Conservation (phyloP, 2,329 filamentous ascomycete species). For the Fusarium sp. region DNA sequence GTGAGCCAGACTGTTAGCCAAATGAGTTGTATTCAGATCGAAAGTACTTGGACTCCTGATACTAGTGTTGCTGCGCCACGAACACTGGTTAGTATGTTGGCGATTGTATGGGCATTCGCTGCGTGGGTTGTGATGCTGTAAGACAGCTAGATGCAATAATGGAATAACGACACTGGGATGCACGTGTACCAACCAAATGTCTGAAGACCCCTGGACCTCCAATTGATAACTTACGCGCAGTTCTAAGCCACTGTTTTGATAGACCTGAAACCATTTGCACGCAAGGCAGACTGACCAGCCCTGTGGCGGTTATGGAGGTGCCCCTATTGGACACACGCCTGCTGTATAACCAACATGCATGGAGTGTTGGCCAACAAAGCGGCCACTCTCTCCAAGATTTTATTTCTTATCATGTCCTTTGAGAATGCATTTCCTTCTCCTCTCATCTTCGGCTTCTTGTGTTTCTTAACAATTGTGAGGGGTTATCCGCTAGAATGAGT, state of each 20-base stretch:
- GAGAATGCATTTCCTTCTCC: too few species aligned
- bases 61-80: not conserved
- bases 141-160: not conserved
- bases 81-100: not conserved
- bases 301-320: not conserved
- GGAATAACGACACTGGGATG: not conserved
- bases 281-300: not conserved
- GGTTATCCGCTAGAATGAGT: too few species aligned
- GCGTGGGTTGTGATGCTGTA: not conserved
- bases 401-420: too few species aligned
- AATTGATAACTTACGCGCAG: not conserved
- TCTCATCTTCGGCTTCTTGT: too few species aligned
- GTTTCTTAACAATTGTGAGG: too few species aligned
- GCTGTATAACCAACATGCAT: not conserved
- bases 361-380: not conserved
- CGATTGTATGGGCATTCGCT: not conserved
- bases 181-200: not conserved
- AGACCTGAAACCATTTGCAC: not conserved
- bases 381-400: too few species aligned
- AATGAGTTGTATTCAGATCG: not conserved
- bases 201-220: not conserved
- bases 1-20: not conserved
- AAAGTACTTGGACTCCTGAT: not conserved
- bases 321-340: not conserved
- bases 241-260: not conserved